phyloP scores from a whole-genome alignment of 345 rosid species.

The Arabidopsis arenosa region DNA sequence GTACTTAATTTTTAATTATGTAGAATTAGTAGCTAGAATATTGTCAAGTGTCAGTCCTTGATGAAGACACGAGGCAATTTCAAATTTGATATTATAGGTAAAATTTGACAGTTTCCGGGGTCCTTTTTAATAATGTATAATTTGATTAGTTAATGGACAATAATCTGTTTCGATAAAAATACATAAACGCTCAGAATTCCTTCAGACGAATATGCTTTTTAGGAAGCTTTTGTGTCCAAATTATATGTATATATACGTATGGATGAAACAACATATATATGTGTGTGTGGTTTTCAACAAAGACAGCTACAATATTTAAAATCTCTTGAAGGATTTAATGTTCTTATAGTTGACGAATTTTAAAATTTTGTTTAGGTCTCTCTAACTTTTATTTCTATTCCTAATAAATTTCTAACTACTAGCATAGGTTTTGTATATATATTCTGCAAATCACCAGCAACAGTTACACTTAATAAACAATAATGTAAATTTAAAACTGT shows the following conservation, averaged over 20 bases:
- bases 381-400: neutral
- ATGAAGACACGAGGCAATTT: constrained; percentile 27
- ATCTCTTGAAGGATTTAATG: too few relatives aligned
- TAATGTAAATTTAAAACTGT: neutral
- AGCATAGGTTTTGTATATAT: neutral
- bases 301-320: too few relatives aligned
- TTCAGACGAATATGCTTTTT: neutral
- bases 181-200: constrained; percentile 7
- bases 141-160: neutral
- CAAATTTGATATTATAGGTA: neutral
- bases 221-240: too few relatives aligned
- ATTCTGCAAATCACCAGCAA: neutral
- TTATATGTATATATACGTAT: too few relatives aligned
- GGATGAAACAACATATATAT: too few relatives aligned
- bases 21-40: neutral
- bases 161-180: neutral
- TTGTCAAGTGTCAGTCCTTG: constrained; percentile 9
- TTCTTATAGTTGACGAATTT: too few relatives aligned
- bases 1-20: neutral
- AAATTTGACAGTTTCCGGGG: neutral
- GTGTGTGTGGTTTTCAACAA: too few relatives aligned
- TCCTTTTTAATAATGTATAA: neutral
- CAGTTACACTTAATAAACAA: neutral
- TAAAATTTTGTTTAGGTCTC: neutral
- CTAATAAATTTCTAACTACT: neutral